These are phyloP conservation scores for Penicillium sp. DNA, from an alignment of 2,329 filamentous ascomycete genomes.

Conservation along the genomic window DNA sequence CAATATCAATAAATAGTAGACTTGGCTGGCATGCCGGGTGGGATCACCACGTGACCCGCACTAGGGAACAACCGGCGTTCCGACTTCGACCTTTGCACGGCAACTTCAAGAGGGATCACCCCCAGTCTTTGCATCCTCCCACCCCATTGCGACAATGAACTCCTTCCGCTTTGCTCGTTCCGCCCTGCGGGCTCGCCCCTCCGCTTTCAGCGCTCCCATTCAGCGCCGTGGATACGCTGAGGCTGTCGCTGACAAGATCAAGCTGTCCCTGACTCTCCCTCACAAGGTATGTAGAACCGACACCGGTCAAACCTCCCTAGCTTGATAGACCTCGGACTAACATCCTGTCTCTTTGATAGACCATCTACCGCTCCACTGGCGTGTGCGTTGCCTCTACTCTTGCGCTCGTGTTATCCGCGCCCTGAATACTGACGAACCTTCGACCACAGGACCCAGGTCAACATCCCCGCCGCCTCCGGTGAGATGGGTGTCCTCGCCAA, in stretches of 20 bases:
- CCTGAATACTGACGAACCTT: slow-evolving; percentile 51
- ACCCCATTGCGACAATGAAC: slow-evolving; percentile 67
- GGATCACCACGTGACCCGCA: slow-evolving; percentile 32
- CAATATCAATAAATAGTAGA: background rate
- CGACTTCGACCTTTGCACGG: slow-evolving; percentile 40
- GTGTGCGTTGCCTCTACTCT: slow-evolving; percentile 56
- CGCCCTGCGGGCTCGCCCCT: slow-evolving; percentile 80
- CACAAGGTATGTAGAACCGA: slow-evolving; percentile 76
- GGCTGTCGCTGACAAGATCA: slow-evolving; percentile 89
- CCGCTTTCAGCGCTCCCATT: slow-evolving; percentile 71
- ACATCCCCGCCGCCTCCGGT: slow-evolving; percentile 95
- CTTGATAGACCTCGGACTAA: slow-evolving; percentile 22
- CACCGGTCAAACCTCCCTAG: slow-evolving; percentile 10
- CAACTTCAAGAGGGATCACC: slow-evolving; percentile 37
- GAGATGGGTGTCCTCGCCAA: slow-evolving; percentile 99
- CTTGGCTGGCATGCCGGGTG: slow-evolving; percentile 1
- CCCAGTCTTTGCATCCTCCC: slow-evolving; percentile 31
- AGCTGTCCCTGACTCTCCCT: slow-evolving; percentile 95
- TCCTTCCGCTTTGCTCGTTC: slow-evolving; percentile 87
- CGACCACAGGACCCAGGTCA: slow-evolving; percentile 83
- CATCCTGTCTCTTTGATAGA: slow-evolving; percentile 42
- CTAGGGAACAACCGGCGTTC: slow-evolving; percentile 43
- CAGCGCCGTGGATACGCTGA: slow-evolving; percentile 92
- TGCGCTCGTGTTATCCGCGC: slow-evolving; percentile 8
- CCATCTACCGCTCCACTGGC: slow-evolving; percentile 69